These are phyloP conservation scores for Cryptosporidium baileyi DNA, from an alignment of 169 alveolate genomes.

Conservation along the genomic window DNA sequence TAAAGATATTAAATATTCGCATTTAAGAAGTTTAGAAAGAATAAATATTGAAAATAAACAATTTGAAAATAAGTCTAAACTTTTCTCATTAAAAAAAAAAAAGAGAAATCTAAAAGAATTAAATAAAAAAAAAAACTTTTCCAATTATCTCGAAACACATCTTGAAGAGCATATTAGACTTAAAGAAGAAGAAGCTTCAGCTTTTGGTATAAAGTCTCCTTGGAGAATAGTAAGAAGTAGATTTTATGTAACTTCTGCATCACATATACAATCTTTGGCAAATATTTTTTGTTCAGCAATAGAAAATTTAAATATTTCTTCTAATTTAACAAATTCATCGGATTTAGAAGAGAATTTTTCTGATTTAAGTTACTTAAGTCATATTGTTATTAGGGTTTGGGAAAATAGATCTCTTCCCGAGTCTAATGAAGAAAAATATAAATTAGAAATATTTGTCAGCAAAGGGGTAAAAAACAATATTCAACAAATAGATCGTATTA, in stretches of 20 bases:
- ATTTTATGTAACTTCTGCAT: slow-evolving; percentile 88
- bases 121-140: not conserved
- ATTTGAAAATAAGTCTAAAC: not conserved
- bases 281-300: slow-evolving; percentile 71
- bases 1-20: slow-evolving; percentile 18
- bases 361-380: slow-evolving; percentile 84
- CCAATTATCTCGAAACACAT: slow-evolving; percentile 13
- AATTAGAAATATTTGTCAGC: slow-evolving; percentile 83
- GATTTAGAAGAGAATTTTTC: slow-evolving; percentile 73
- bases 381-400: slow-evolving; percentile 84
- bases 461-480: slow-evolving; percentile 84
- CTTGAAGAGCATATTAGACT: slow-evolving; percentile 81
- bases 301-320: slow-evolving; percentile 46
- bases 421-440: slow-evolving; percentile 42
- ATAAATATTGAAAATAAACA: not conserved
- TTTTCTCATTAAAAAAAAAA: not conserved
- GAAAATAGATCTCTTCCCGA: slow-evolving; percentile 73
- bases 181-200: slow-evolving; percentile 83
- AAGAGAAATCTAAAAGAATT: not conserved
- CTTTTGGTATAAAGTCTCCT: slow-evolving; percentile 83
- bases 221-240: slow-evolving; percentile 88
- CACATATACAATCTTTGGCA: slow-evolving; percentile 81
- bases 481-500: not conserved
- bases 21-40: not conserved
- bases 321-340: slow-evolving; percentile 73